Evolutionary conservation across 352 stramenopile genomes (phyloP).

Genomic region (Phytophthora uliginosa): DNA sequence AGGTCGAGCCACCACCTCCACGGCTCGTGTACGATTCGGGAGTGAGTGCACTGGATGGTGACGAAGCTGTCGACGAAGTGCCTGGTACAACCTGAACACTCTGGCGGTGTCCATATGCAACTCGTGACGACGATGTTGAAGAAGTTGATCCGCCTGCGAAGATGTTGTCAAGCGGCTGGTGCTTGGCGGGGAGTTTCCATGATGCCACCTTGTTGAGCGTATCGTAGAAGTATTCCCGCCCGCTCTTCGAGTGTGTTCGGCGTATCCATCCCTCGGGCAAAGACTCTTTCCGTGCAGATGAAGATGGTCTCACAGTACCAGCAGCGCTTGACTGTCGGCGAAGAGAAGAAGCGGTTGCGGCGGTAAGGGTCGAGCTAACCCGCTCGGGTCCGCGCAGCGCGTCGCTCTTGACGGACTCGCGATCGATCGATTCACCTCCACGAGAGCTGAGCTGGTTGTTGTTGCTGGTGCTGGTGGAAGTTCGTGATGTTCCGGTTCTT

Average conservation of each 20-base stretch:
- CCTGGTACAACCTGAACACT: conserved; percentile 26
- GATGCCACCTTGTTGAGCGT: conserved; percentile 76
- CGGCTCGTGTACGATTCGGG: conserved; percentile 43
- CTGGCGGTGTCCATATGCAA: conserved; percentile 19
- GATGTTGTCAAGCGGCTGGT: conserved; percentile 63
- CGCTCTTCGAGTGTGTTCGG: conserved; percentile 77
- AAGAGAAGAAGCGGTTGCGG: conserved; percentile 36
- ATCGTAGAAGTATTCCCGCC: conserved; percentile 83
- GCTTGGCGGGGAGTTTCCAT: conserved; percentile 75
- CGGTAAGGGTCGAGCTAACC: conserved; percentile 29
- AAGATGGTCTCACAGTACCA: conserved; percentile 20
- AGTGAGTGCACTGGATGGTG: conserved; percentile 49
- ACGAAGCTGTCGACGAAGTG: conserved; percentile 42
- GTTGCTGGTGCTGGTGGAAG: conserved; percentile 26
- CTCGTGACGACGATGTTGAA: conserved; percentile 23
- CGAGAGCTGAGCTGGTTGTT: conserved; percentile 41
- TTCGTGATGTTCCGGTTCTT: conserved; percentile 19
- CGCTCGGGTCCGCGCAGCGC: conserved; percentile 37
- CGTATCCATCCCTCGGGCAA: conserved; percentile 79
- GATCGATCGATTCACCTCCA: conserved; percentile 29
- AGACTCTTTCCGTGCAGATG: conserved; percentile 50
- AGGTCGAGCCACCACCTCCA: conserved; percentile 15
- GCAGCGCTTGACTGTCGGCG: conserved; percentile 18
- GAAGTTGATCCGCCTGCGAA: conserved; percentile 43
- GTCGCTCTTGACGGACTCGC: conserved; percentile 44